phyloP scores from a whole-genome alignment of 768 basidiomycete genomes.

The Omphalotus guepiniiformis region DNA sequence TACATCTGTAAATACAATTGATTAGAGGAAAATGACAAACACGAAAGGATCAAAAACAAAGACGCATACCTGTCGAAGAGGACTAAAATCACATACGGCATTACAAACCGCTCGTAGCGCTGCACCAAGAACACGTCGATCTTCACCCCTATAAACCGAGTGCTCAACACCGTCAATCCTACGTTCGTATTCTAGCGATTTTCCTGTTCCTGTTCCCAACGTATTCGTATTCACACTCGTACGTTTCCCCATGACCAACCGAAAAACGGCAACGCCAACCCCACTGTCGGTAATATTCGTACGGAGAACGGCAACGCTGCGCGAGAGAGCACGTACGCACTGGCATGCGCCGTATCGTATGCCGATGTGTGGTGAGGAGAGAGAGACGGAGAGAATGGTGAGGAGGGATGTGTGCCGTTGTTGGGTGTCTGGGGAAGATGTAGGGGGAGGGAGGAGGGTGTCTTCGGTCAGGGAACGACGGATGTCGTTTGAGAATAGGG shows the following conservation, averaged over 20 bases:
- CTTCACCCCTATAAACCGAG: constrained; percentile 59
- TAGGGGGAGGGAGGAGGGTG: constrained; percentile 38
- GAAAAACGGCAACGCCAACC: constrained; percentile 67
- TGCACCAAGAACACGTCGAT: constrained; percentile 65
- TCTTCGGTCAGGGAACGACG: constrained; percentile 64
- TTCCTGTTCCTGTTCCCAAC: constrained; percentile 17
- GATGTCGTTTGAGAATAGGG: constrained; percentile 69
- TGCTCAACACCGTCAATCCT: constrained; percentile 10
- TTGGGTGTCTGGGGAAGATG: constrained; percentile 15
- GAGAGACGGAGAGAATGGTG: constrained; percentile 46
- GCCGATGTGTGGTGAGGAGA: constrained; percentile 61
- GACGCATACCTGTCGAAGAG: constrained; percentile 59
- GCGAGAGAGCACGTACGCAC: constrained; percentile 72
- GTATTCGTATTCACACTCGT: constrained; percentile 8
- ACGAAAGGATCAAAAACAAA: constrained; percentile 6
- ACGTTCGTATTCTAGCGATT: not conserved
- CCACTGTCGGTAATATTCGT: constrained; percentile 85
- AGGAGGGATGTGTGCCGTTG: constrained; percentile 20
- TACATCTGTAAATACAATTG: constrained; percentile 57
- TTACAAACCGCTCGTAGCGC: constrained; percentile 80
- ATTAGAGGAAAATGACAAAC: constrained; percentile 6
- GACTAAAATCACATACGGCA: constrained; percentile 83
- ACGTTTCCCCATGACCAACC: constrained; percentile 36
- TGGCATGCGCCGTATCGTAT: constrained; percentile 88
- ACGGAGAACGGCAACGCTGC: constrained; percentile 74